Percentiles rank a stretch among this genome's conserved stretches.
These are phyloP conservation scores for Cucurbita argyrosperma DNA, from an alignment of 306 rosid species.

Conservation along the genomic window DNA sequence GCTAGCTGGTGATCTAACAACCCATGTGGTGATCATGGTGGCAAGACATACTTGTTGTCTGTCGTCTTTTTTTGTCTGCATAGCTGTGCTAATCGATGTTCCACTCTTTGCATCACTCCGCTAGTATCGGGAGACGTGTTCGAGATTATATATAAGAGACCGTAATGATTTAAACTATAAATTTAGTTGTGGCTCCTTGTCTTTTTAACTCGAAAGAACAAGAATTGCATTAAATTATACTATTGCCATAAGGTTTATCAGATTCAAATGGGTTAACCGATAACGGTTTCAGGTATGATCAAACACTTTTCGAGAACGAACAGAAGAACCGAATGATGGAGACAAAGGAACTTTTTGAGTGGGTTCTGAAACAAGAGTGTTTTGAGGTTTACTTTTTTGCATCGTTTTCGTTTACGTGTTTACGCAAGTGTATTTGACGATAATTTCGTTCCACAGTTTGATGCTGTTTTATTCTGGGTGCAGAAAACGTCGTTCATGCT, in stretches of 20 bases:
- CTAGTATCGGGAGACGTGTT: neutral
- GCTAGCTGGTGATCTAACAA: neutral
- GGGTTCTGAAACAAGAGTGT: constrained; percentile 94
- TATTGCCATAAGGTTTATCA: neutral
- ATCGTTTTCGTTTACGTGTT: neutral
- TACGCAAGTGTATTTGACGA: neutral
- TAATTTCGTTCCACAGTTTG: neutral
- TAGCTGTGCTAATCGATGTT: neutral
- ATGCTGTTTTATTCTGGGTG: constrained; percentile 1
- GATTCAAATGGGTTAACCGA: neutral
- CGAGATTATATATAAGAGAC: too few species aligned
- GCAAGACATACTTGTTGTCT: neutral
- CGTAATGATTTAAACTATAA: neutral
- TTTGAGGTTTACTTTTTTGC: constrained; percentile 58
- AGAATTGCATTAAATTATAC: neutral
- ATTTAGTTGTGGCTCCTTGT: neutral
- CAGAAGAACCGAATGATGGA: constrained; percentile 90
- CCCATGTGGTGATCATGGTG: neutral
- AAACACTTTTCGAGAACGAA: constrained; percentile 94
- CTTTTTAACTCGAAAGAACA: neutral
- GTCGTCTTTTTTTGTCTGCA: neutral
- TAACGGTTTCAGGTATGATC: constrained; percentile 67
- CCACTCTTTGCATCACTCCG: neutral
- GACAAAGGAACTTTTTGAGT: constrained; percentile 88
- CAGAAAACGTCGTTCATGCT: constrained; percentile 99